Evolutionary conservation across 176 grass and related monocot species (phyloP).

Genomic region (Musa acuminata): DNA sequence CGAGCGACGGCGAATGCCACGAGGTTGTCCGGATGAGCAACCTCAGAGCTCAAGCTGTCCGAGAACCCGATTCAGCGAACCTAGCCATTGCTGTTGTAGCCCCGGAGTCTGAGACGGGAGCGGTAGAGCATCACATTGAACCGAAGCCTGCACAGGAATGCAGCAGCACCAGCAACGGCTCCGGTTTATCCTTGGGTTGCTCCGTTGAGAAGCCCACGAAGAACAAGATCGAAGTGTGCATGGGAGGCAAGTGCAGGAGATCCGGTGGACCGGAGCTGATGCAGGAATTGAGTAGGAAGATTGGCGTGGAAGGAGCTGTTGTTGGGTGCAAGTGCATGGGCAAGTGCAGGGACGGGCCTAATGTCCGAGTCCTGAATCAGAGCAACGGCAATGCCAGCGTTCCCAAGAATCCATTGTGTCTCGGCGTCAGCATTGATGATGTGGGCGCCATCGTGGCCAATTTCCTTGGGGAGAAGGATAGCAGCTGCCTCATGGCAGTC

Average conservation of each 20-base stretch:
- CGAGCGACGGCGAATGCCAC: slow-evolving; percentile 30
- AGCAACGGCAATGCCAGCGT: not conserved
- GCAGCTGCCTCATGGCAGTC: not conserved
- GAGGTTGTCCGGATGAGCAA: slow-evolving; percentile 26
- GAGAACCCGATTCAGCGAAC: too few relatives aligned
- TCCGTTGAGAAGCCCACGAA: not conserved
- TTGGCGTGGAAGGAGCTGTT: slow-evolving; percentile 9
- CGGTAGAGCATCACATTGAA: too few relatives aligned
- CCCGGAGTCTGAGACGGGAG: too few relatives aligned
- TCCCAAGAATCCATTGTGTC: slow-evolving; percentile 33
- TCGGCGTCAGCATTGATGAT: slow-evolving; percentile 65
- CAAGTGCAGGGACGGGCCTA: slow-evolving; percentile 58
- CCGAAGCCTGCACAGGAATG: too few relatives aligned
- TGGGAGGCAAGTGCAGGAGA: slow-evolving; percentile 89
- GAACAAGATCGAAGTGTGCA: slow-evolving; percentile 54
- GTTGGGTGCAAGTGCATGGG: slow-evolving; percentile 82
- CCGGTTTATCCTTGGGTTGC: too few relatives aligned
- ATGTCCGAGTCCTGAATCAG: slow-evolving; percentile 27
- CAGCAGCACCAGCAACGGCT: too few relatives aligned
- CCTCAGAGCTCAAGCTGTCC: too few relatives aligned
- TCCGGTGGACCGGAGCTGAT: slow-evolving; percentile 41
- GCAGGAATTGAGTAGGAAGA: slow-evolving; percentile 42
- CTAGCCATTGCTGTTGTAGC: too few relatives aligned
- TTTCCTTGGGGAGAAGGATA: slow-evolving; percentile 16
- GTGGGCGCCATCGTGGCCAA: slow-evolving; percentile 45